Conservation (phyloP, 179 eudicot genomes). For the Spergularia azorica region DNA sequence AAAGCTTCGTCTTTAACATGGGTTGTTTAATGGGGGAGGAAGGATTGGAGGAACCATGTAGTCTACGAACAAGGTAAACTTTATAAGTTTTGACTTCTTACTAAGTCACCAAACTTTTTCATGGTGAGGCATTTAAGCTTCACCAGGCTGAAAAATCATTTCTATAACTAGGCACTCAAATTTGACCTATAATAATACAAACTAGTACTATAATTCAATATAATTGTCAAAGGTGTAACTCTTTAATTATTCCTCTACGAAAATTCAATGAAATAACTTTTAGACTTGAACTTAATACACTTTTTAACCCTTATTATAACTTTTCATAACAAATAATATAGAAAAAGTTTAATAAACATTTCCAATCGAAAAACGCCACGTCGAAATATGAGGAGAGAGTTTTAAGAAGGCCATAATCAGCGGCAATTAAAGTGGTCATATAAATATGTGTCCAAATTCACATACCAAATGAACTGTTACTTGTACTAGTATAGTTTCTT, state of each 20-base stretch:
- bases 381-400: background rate
- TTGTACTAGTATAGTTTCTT: background rate
- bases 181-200: background rate
- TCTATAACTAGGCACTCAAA: background rate
- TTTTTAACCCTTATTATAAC: no score
- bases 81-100: no score
- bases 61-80: no score
- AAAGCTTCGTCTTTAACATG: no score
- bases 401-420: conserved; percentile 26
- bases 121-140: background rate
- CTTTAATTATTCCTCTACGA: no score
- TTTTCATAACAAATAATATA: no score
- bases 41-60: no score
- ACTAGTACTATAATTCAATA: background rate
- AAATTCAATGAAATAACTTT: no score
- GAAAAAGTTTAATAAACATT: background rate
- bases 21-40: no score
- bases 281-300: no score
- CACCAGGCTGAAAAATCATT: background rate
- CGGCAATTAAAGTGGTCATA: conserved; percentile 24
- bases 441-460: conserved; percentile 10
- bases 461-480: conserved; percentile 20
- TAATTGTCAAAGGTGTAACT: background rate
- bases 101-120: background rate
- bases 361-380: background rate